Conservation (phyloP, 306 rosid species). For the Purshia tridentata region DNA sequence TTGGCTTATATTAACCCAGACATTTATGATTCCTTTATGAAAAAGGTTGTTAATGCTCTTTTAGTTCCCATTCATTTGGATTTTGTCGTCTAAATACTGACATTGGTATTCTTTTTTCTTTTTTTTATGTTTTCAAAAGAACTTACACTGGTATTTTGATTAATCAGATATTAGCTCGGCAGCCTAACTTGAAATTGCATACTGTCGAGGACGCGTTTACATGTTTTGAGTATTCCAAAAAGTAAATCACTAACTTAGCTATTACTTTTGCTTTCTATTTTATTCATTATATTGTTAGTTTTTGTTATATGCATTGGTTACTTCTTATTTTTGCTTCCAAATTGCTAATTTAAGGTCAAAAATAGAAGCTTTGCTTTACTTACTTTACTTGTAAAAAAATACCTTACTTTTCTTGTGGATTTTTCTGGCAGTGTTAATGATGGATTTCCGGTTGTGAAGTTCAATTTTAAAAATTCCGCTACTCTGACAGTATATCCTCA, state of each 20-base stretch:
- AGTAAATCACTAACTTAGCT: constrained; percentile 45
- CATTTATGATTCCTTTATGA: constrained; percentile 44
- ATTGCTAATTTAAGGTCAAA: no score
- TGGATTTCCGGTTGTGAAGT: constrained; percentile 63
- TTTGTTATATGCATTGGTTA: no score
- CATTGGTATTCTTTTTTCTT: neutral
- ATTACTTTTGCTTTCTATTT: constrained; percentile 10
- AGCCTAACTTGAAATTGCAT: constrained; percentile 46
- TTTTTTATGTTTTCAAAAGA: neutral
- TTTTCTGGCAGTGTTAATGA: constrained; percentile 59
- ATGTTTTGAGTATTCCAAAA: constrained; percentile 48
- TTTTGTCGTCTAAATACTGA: constrained; percentile 28
- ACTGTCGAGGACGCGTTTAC: constrained; percentile 50
- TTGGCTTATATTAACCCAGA: constrained; percentile 67
- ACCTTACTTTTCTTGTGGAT: neutral
- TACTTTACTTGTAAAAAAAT: neutral
- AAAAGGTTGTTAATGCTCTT: constrained; percentile 42
- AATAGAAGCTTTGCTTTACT: no score
- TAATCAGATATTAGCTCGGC: constrained; percentile 49
- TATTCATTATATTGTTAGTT: no score
- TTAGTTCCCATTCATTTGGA: constrained; percentile 15
- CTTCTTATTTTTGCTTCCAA: no score
- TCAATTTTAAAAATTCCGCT: constrained; percentile 55
- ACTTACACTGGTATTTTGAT: constrained; percentile 5
- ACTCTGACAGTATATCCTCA: constrained; percentile 55